These are phyloP conservation scores for Glaciozyma martinii DNA, from an alignment of 768 basidiomycete species.

Conservation along the genomic window DNA sequence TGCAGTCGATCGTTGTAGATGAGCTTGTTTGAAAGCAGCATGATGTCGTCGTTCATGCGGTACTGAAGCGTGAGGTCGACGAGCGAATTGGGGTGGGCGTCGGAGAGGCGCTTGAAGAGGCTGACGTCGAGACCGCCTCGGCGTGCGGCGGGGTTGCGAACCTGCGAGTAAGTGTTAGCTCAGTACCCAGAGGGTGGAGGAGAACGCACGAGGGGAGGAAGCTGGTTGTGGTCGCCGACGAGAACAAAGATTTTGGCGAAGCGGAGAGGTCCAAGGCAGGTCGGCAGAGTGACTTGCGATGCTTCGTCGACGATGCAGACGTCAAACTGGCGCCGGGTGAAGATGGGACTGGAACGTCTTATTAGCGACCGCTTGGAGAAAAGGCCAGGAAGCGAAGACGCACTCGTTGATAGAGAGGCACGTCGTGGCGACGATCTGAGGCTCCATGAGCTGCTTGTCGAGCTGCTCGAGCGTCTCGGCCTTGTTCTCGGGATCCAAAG, in stretches of 20 bases:
- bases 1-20: conserved; percentile 68
- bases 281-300: conserved; percentile 92
- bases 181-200: not conserved
- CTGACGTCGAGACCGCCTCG: conserved; percentile 80
- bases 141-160: conserved; percentile 67
- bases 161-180: conserved; percentile 45
- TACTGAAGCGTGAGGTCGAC: conserved; percentile 83
- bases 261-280: conserved; percentile 84
- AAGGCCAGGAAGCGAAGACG: conserved; percentile 38
- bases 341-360: conserved; percentile 55
- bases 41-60: conserved; percentile 94
- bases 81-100: conserved; percentile 63
- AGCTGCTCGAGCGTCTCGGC: conserved; percentile 69
- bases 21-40: conserved; percentile 77
- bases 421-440: conserved; percentile 92
- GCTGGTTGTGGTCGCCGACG: conserved; percentile 94
- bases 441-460: conserved; percentile 70
- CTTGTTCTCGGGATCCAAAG: conserved; percentile 49
- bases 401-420: conserved; percentile 91
- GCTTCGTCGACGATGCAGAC: conserved; percentile 98
- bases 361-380: not conserved
- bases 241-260: conserved; percentile 85
- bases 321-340: conserved; percentile 76
- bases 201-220: conserved; percentile 72
- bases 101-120: conserved; percentile 77